Conservation (phyloP, 1,284 basidiomycete species). For the Ceratobasidium sp. region DNA sequence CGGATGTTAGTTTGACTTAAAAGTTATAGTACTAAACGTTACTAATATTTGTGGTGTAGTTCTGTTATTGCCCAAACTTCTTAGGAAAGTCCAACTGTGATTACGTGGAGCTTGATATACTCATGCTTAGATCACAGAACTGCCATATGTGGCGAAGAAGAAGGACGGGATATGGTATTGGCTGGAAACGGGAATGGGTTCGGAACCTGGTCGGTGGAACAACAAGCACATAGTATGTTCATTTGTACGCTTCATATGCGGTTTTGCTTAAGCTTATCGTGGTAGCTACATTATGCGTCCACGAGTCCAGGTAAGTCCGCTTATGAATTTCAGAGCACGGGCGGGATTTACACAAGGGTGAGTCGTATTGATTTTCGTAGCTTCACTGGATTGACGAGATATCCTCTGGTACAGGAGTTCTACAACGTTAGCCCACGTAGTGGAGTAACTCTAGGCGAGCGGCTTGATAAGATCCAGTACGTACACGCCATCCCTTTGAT, state of each 20-base stretch:
- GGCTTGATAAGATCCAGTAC: slow-evolving; percentile 2
- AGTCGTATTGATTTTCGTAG: background rate
- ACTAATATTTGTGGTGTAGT: background rate
- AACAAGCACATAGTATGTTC: background rate
- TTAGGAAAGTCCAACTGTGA: background rate
- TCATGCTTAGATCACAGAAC: background rate
- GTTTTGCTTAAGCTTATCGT: background rate
- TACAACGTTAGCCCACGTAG: background rate
- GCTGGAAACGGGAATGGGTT: background rate
- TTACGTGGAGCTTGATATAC: background rate
- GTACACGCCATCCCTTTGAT: background rate
- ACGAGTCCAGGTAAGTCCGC: background rate
- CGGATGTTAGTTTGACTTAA: background rate
- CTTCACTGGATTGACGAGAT: background rate
- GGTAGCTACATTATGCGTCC: slow-evolving; percentile 15
- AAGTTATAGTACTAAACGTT: background rate
- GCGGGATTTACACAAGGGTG: slow-evolving; percentile 8
- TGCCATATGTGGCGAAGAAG: slow-evolving; percentile 9
- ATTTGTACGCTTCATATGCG: background rate
- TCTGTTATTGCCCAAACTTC: background rate
- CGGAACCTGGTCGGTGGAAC: background rate
- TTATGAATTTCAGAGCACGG: slow-evolving; percentile 1
- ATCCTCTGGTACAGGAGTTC: background rate
- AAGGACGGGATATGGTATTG: background rate
- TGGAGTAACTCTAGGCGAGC: background rate